Conservation (phyloP, 345 rosid genomes). For the Zanthoxylum bungeanum region DNA sequence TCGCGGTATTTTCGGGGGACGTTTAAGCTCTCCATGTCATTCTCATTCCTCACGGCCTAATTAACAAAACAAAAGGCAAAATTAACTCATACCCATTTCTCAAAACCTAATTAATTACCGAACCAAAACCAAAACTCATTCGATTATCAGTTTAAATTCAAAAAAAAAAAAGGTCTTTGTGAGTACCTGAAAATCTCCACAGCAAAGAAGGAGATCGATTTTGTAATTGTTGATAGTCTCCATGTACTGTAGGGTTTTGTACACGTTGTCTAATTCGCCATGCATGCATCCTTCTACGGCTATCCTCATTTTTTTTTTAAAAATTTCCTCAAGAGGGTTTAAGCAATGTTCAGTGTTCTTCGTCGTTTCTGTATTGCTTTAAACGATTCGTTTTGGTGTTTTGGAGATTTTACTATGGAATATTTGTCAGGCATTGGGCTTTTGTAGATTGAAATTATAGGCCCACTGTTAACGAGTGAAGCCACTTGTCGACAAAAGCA, state of each 20-base stretch:
- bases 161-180: neutral
- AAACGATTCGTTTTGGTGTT: neutral
- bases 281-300: constrained; percentile 99
- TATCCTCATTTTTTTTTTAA: constrained; percentile 55
- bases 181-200: constrained; percentile 90
- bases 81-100: too few relatives aligned
- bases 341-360: neutral
- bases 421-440: too few relatives aligned
- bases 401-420: neutral
- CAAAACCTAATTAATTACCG: constrained; percentile 22
- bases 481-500: too few relatives aligned
- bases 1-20: constrained; percentile 71
- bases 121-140: neutral
- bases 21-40: constrained; percentile 75
- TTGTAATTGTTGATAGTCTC: constrained; percentile 55
- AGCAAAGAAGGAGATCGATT: constrained; percentile 93
- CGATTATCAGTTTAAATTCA: neutral
- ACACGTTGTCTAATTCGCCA: constrained; percentile 88
- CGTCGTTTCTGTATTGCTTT: neutral
- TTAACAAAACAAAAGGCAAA: too few relatives aligned
- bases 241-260: constrained; percentile 54
- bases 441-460: too few relatives aligned
- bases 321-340: neutral
- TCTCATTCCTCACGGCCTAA: constrained; percentile 86
- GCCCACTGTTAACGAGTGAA: too few relatives aligned